phyloP scores from a whole-genome alignment of 805 yeast genomes.

The Cyberlindnera veronae region DNA sequence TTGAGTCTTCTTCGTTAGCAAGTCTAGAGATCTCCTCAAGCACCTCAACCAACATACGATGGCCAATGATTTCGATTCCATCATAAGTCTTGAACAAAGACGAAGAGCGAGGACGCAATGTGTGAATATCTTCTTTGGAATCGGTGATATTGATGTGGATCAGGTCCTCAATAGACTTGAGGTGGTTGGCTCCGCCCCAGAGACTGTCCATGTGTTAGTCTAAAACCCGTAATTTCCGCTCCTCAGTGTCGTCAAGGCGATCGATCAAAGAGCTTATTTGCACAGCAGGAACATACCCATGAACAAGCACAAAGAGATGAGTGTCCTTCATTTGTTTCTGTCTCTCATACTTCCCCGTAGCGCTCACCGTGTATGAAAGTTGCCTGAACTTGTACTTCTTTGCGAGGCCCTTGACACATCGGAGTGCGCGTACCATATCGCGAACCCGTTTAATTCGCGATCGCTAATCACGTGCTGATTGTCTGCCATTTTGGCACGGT shows the following conservation, averaged over 20 bases:
- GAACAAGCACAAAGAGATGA: slow-evolving; percentile 70
- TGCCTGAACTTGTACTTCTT: no score
- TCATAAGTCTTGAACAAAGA: slow-evolving; percentile 78
- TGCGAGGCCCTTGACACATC: no score
- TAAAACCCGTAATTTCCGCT: no score
- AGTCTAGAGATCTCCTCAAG: slow-evolving; percentile 38
- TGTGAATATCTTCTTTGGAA: slow-evolving; percentile 41
- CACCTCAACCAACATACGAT: slow-evolving; percentile 67
- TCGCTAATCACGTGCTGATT: no score
- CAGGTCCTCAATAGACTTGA: slow-evolving; percentile 44
- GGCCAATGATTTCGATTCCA: slow-evolving; percentile 73
- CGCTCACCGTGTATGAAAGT: no score
- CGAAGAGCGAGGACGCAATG: slow-evolving; percentile 54
- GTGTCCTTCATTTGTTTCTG: slow-evolving; percentile 10
- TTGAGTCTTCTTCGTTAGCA: slow-evolving; percentile 22
- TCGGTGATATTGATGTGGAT: slow-evolving; percentile 36
- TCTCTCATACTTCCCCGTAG: neutral
- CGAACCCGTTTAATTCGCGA: slow-evolving; percentile 3
- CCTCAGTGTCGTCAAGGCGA: no score
- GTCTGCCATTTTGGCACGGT: slow-evolving; percentile 4
- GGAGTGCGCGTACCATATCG: neutral
- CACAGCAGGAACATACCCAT: slow-evolving; percentile 63
- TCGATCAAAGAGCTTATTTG: no score
- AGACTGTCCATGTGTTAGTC: slow-evolving; percentile 28
- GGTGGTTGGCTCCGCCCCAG: slow-evolving; percentile 65